These are phyloP conservation scores for Macaranga tanarius DNA, from an alignment of 441 rosid species.

Conservation along the genomic window DNA sequence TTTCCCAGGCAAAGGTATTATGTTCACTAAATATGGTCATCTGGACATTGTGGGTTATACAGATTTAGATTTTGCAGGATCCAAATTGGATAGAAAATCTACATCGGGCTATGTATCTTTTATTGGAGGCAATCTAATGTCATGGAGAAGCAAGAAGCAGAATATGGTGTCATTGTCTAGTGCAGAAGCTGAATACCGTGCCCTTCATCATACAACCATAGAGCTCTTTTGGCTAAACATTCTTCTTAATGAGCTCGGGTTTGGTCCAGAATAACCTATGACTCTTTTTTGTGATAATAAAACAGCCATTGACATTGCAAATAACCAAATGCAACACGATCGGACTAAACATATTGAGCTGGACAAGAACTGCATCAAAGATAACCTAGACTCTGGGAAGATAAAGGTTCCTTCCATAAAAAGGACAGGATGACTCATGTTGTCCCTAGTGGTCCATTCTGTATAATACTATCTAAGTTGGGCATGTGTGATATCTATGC, in stretches of 20 bases:
- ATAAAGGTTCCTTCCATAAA: too few species aligned
- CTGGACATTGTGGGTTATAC: not conserved
- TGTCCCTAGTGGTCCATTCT: too few species aligned
- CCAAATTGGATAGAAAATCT: not conserved
- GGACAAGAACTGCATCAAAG: too few species aligned
- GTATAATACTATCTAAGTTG: too few species aligned
- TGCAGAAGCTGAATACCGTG: constrained; percentile 12
- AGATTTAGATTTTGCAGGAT: not conserved
- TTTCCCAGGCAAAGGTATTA: constrained; percentile 4
- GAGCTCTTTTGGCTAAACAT: not conserved
- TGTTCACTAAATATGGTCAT: not conserved
- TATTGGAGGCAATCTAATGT: not conserved
- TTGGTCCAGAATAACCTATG: not conserved
- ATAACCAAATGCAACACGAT: too few species aligned
- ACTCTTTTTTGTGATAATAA: not conserved
- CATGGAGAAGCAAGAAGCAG: not conserved
- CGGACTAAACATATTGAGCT: too few species aligned
- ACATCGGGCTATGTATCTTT: not conserved
- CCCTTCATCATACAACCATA: constrained; percentile 1
- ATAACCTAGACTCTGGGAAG: too few species aligned
- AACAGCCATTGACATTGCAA: too few species aligned
- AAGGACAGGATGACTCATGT: too few species aligned
- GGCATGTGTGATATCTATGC: not conserved
- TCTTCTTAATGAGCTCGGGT: not conserved
- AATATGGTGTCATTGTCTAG: not conserved